A percentile compares a stretch with the other conserved stretches of the same genome.
Conservation (phyloP, 805 yeast genomes). For the Yarrowia sp. region DNA sequence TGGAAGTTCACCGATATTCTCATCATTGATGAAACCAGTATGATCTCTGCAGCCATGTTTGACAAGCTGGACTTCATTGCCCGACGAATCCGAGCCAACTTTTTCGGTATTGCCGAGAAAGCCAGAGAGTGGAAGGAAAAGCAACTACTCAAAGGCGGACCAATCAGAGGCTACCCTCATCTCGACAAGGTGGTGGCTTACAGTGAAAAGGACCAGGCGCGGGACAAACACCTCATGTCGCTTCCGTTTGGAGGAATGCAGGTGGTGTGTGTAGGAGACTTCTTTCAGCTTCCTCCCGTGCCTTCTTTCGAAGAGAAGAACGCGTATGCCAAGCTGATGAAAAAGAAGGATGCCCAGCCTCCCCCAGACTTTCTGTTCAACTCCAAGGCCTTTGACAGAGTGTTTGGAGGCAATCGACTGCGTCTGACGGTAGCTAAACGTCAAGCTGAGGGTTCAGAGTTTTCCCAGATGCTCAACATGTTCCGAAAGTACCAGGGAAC, state of each 20-base stretch:
- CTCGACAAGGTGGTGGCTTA: not conserved
- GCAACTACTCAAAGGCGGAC: too few relatives aligned
- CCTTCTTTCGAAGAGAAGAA: conserved; percentile 29
- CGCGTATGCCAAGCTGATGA: not conserved
- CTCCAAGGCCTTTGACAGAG: not conserved
- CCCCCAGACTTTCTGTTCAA: conserved; percentile 7
- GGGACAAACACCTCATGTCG: conserved; percentile 26
- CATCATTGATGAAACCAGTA: conserved; percentile 87
- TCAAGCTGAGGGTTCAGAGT: not conserved
- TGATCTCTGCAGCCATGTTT: conserved; percentile 78
- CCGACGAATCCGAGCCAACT: conserved; percentile 44
- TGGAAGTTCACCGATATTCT: conserved; percentile 73
- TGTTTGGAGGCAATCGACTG: not conserved
- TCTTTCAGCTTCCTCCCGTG: conserved; percentile 91
- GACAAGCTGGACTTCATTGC: conserved; percentile 73
- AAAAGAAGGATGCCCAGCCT: not conserved
- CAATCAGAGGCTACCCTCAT: conserved; percentile 40
- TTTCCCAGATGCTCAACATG: conserved; percentile 4
- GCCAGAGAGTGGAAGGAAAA: conserved; percentile 31
- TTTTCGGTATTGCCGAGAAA: not conserved
- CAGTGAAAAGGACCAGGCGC: not conserved
- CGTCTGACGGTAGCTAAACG: conserved; percentile 6
- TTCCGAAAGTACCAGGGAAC: not conserved
- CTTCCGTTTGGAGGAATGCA: conserved; percentile 91
- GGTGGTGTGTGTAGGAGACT: conserved; percentile 81